Percentiles rank a stretch among this genome's conserved stretches.
Conservation (phyloP, 2,329 filamentous ascomycete species). For the Myriangium duriaei region DNA sequence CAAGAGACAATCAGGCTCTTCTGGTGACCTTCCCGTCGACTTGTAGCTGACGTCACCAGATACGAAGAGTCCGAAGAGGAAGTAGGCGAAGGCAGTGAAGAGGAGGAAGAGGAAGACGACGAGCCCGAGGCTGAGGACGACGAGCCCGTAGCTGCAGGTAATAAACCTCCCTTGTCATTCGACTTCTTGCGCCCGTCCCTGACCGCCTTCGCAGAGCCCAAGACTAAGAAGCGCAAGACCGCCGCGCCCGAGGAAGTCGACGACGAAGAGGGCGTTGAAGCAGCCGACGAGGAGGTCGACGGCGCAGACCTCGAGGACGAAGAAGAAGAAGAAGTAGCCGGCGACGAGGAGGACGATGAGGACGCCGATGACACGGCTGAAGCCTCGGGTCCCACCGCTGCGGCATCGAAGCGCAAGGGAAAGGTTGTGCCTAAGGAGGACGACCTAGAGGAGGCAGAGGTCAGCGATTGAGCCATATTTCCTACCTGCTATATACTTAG, state of each 20-base stretch:
- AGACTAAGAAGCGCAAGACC: constrained; percentile 21
- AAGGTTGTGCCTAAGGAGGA: constrained; percentile 20
- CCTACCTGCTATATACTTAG: too few relatives aligned
- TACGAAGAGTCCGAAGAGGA: constrained; percentile 13
- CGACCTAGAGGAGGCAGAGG: constrained; percentile 20
- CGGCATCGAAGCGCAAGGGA: constrained; percentile 20
- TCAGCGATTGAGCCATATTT: constrained; percentile 13
- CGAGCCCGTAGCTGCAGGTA: constrained; percentile 9
- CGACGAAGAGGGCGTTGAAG: constrained; percentile 13
- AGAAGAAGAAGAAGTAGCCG: constrained; percentile 11
- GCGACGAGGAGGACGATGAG: constrained; percentile 13
- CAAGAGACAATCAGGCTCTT: not conserved
- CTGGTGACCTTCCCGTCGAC: not conserved
- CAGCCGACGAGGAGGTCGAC: constrained; percentile 14
- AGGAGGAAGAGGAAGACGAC: constrained; percentile 8
- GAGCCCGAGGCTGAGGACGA: constrained; percentile 7
- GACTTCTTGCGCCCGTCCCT: too few relatives aligned
- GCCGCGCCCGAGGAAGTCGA: constrained; percentile 14
- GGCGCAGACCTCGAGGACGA: constrained; percentile 16
- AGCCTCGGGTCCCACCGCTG: constrained; percentile 18
- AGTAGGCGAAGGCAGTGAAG: constrained; percentile 7
- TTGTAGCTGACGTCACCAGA: constrained; percentile 9
- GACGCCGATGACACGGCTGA: constrained; percentile 19
- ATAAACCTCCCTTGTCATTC: too few relatives aligned
- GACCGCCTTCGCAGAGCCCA: constrained; percentile 13